Evolutionary conservation across 1,139 yeast genomes (phyloP), one percentile per base, ranked within the genome.

Genomic region (Arxiozyma bovina): DNA sequence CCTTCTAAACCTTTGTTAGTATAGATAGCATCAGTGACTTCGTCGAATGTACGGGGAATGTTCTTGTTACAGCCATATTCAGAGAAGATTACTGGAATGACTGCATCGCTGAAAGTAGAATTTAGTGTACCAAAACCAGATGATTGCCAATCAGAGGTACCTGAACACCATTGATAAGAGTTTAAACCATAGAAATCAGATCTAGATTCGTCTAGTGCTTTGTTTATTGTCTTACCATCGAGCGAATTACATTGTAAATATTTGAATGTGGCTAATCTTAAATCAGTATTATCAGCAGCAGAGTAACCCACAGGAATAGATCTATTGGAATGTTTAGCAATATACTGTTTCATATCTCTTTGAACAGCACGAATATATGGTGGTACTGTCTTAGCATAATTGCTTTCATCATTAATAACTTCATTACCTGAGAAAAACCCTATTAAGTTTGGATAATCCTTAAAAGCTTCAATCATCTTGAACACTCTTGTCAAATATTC

Each of bases 351-450:
- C 77, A 87, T 84, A 70, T 91, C 98, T 71, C 98, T 84, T 63
- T 88, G 84, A 42, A 94, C 88, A 48, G 97, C 97, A 71, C 94
- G 85, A 58, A 91, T 81, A 67, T 86, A 91, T 52, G 75, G 78
- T 45, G 89, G 87, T 50, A 81, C 78, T 12, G 70, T 71, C 3
- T 64, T 60, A 3, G 97, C 96, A 55, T 68, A 71, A 42, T 94
- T 81, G 25, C 79, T 75, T 51, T 77, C 83, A 62, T 90, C 91
- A 70, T 91, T 90, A 65, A 93, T 84, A 57, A 91, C 86, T 75
- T 91, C 97, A 69, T 91, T 91, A 66, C 97, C 97, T 48, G 95
- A 83, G 68, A 91, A 85, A 75, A 89, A 89, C n/a, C 96, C 98
- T 58, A 90, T 73, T 17, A 88, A 77, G 68, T 91, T 91, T 55